Conservation (phyloP, 2,329 filamentous ascomycete species). For the Coniochaeta hoffmannii region DNA sequence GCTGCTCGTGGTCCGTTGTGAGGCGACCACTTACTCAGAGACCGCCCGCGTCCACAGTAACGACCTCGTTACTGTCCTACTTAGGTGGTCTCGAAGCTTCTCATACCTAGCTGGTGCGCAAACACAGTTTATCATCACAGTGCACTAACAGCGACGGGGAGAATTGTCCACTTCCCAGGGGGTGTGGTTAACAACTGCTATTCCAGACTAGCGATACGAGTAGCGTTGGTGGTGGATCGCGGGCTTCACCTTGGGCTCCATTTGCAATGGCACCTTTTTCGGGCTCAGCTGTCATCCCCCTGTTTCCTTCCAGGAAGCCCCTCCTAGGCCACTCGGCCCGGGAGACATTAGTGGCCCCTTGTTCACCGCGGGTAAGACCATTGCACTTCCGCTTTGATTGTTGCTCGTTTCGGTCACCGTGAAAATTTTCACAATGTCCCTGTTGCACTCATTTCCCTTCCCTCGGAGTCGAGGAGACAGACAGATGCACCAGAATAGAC, state of each 20-base stretch:
- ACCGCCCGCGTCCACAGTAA: not conserved
- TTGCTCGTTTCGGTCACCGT: constrained; percentile 16
- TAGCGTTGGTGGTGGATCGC: not conserved
- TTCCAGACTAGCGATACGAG: not conserved
- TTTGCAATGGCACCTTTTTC: constrained; percentile 8
- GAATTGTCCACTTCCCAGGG: not conserved
- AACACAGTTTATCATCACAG: not conserved
- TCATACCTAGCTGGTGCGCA: not conserved
- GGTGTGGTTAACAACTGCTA: not conserved
- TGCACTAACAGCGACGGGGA: no score
- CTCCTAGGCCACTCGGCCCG: constrained; percentile 9
- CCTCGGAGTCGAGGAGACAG: constrained; percentile 8
- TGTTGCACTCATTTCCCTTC: constrained; percentile 2
- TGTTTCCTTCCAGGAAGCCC: constrained; percentile 11
- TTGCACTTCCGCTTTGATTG: constrained; percentile 12
- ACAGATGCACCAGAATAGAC: no score
- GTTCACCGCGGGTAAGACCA: constrained; percentile 3
- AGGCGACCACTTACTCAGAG: not conserved
- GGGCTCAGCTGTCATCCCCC: not conserved
- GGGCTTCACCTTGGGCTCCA: not conserved
- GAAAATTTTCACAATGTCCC: constrained; percentile 15
- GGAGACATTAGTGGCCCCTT: not conserved
- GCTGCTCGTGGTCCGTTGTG: not conserved
- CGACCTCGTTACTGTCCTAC: not conserved
- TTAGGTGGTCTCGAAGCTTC: not conserved